Evolutionary conservation across 1,284 basidiomycete species (phyloP), one percentile per base, ranked within the genome.

Genomic region (Neotropicomus parvogracilis): DNA sequence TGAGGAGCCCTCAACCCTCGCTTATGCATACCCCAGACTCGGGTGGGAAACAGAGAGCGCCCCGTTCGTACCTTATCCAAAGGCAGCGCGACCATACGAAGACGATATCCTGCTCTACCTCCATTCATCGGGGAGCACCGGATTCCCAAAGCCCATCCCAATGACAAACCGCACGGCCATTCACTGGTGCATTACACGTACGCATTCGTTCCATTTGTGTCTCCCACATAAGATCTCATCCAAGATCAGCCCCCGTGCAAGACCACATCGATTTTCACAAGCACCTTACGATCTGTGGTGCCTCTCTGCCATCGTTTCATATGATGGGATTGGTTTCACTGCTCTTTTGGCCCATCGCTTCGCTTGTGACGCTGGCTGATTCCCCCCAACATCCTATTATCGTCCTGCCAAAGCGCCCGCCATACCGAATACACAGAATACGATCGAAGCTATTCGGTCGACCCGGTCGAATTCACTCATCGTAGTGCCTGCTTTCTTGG

Each of bases 1-100:
- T 14, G 62, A 68, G 9, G 69, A 71, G 27, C 54, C 59, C 2
- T 67, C 71, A 1, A 35, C 57, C 0, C 50, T 70, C 4, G 47
- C 54, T 0, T 47, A 63, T 3, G n/a, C 64, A 0, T 73, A 64
- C 36, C 70, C 70, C 0, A 37, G 58, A 4, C 60, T 72, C 1
- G 67, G 52, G 11, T 26, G 62, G 55, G 55, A 64, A 34, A 16
- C n/a, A 0, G 1, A 14, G 33, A 24, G 48, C 48, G 37, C 29
- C 21, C 46, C 55, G 0, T 70, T 68, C 35, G 38, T 55, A 1
- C 53, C 57, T 0, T 70, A 65, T 32, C 63, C 63, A 2, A 49
- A 51, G 38, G 44, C 56, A 0, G 36, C 14, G 9, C 53, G 46
- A 8, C 48, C 60, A 0, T 8, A 2, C 6, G 11, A 35, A 0